Evolutionary conservation across 2,329 filamentous ascomycete species (phyloP), one percentile per base, ranked within the genome.

Genomic region (Metarhizium anisopliae): DNA sequence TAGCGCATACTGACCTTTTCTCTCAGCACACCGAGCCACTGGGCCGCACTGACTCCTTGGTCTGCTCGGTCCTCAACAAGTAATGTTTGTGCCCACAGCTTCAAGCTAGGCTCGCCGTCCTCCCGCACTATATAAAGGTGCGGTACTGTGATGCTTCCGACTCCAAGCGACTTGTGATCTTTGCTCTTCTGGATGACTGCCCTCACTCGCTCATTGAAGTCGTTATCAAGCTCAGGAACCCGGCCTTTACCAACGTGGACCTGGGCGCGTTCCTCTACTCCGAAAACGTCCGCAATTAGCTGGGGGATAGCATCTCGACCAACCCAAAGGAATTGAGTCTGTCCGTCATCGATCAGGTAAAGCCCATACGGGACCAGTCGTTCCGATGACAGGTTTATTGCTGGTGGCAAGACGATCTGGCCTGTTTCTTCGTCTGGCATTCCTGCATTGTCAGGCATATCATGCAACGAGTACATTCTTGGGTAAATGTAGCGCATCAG

Each of bases 291-390:
- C 53, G 81, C 73, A 45, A 97, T 77, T 36, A 99, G 80, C 67
- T 95, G 90, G 1, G 91, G 90, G 32, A 99, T 90, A 1, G 93
- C 87, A 62, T 99, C 93, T 40, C 92, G 85, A 14, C 94, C 94
- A 20, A 97, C 81, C 94, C 94, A 99, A 51, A 99, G 74, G 80
- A 99, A 99, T 70, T 99, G 94, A 6, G 90, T 96, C 72, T 96
- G 93, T 2, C 92, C 92, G 66, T 99, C 94, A 65, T 99, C 94
- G 64, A 99, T 94, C 56, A 99, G 81, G 72, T 99, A 99, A 18
- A 99, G 77, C 32, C 94, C 94, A 67, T 95, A 96, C 0, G 91
- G 83, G 3, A 90, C 89, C 52, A 99, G 82, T 50, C 88, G 84
- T 70, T 93, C 90, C 1, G 92, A 96, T 3, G 90, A 91, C 56